Evolutionary conservation across 805 yeast genomes (phyloP).

Genomic region (Yarrowia osloensis): DNA sequence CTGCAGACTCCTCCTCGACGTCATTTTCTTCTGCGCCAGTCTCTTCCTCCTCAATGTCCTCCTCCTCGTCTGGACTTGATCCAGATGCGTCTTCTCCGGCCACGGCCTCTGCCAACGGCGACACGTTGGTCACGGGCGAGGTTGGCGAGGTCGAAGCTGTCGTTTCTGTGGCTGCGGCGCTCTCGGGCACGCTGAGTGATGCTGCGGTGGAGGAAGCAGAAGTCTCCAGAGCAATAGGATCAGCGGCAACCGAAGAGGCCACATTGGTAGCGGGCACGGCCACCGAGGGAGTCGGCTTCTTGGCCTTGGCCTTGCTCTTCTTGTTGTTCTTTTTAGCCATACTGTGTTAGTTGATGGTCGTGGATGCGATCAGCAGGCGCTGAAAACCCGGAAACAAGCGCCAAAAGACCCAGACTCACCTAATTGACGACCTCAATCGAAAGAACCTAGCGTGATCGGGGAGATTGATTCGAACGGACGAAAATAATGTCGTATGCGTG

Average conservation of each 20-base stretch:
- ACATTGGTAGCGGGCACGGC: slow-evolving; percentile 11
- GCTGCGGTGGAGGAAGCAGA: not conserved
- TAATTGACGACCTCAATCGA: slow-evolving; percentile 20
- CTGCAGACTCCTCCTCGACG: not conserved
- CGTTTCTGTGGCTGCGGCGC: slow-evolving; percentile 5
- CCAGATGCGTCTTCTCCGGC: not conserved
- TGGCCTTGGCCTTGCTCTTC: slow-evolving; percentile 24
- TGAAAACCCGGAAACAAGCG: not conserved
- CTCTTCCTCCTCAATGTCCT: not conserved
- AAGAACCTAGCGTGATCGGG: not conserved
- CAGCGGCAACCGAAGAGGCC: not conserved
- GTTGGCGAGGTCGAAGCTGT: not conserved
- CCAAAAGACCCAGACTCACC: not conserved
- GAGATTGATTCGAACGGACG: slow-evolving; percentile 4
- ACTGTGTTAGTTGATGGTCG: slow-evolving; percentile 7
- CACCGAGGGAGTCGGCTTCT: slow-evolving; percentile 3
- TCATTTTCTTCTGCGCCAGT: not conserved
- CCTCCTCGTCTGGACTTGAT: not conserved
- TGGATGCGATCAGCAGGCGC: not conserved
- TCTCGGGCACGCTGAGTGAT: slow-evolving; percentile 9
- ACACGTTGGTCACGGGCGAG: slow-evolving; percentile 1
- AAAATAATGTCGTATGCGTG: slow-evolving; percentile 18
- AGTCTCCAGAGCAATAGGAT: not conserved
- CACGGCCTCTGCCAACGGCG: not conserved
- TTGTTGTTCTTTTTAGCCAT: slow-evolving; percentile 28